A percentile compares a stretch with the other conserved stretches of the same genome.
Evolutionary conservation across 805 yeast species (phyloP).

Genomic region (Candida succiphila): DNA sequence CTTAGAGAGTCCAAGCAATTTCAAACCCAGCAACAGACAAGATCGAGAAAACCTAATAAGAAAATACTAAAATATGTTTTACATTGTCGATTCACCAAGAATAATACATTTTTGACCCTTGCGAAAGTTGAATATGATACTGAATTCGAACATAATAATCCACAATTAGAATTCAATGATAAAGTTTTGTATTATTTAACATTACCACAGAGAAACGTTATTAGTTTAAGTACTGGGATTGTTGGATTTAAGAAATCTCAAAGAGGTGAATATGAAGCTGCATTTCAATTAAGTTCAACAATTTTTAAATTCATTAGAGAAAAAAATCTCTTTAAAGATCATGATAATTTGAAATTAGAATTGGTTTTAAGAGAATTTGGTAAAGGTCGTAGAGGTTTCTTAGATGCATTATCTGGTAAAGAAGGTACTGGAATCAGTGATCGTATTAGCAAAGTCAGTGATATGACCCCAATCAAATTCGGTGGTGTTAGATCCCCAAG

Average conservation of each 20-base stretch:
- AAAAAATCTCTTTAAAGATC: slow-evolving; percentile 21
- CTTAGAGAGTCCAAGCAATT: too few relatives aligned
- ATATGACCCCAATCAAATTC: slow-evolving; percentile 72
- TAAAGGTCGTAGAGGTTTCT: slow-evolving; percentile 81
- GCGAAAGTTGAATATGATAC: slow-evolving; percentile 60
- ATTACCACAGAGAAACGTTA: slow-evolving; percentile 65
- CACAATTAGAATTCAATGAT: slow-evolving; percentile 48
- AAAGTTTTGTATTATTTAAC: slow-evolving; percentile 69
- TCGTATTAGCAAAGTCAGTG: slow-evolving; percentile 63
- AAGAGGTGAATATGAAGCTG: slow-evolving; percentile 89
- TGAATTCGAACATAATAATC: slow-evolving; percentile 46
- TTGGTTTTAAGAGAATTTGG: slow-evolving; percentile 75
- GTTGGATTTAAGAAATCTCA: slow-evolving; percentile 85
- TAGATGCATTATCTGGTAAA: slow-evolving; percentile 76
- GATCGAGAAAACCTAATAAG: too few relatives aligned
- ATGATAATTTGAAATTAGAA: slow-evolving; percentile 40
- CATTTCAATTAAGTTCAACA: slow-evolving; percentile 70
- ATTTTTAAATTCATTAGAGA: slow-evolving; percentile 63
- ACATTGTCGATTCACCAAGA: slow-evolving; percentile 68
- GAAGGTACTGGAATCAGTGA: slow-evolving; percentile 69
- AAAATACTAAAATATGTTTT: slow-evolving; percentile 67
- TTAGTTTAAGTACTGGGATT: slow-evolving; percentile 70
- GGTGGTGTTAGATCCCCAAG: slow-evolving; percentile 90
- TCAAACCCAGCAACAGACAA: too few relatives aligned
- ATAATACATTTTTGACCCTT: slow-evolving; percentile 75